These are phyloP conservation scores for Sugiyamaella pinicola DNA, from an alignment of 1,139 yeast species.

Conservation along the genomic window DNA sequence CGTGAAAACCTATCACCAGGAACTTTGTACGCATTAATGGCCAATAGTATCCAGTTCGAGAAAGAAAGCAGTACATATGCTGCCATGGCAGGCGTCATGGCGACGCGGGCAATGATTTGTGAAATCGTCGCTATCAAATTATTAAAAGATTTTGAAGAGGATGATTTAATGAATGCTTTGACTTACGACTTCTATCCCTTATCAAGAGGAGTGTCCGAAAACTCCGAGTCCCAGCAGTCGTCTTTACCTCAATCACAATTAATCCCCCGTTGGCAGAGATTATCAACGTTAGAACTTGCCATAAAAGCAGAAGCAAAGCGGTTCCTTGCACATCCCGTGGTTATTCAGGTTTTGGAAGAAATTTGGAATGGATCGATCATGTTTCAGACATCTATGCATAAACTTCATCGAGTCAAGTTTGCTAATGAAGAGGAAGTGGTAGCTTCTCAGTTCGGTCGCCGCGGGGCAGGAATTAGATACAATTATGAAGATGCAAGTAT, in stretches of 20 bases:
- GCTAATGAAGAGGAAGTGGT: slow-evolving; percentile 36
- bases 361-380: slow-evolving; percentile 57
- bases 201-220: slow-evolving; percentile 36
- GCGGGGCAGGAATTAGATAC: slow-evolving; percentile 45
- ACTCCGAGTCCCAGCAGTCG: slow-evolving; percentile 11
- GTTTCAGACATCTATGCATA: slow-evolving; percentile 46
- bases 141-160: slow-evolving; percentile 53
- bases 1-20: slow-evolving; percentile 38
- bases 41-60: slow-evolving; percentile 46
- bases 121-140: slow-evolving; percentile 58
- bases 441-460: slow-evolving; percentile 37
- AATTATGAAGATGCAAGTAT: slow-evolving; percentile 42
- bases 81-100: slow-evolving; percentile 52
- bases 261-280: slow-evolving; percentile 51
- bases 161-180: slow-evolving; percentile 48
- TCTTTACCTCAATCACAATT: slow-evolving; percentile 19
- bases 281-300: slow-evolving; percentile 58
- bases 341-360: slow-evolving; percentile 53
- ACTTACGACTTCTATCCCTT: slow-evolving; percentile 47
- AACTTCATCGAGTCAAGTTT: slow-evolving; percentile 41
- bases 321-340: slow-evolving; percentile 59
- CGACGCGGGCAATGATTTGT: slow-evolving; percentile 57
- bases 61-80: slow-evolving; percentile 55
- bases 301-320: slow-evolving; percentile 57
- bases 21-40: slow-evolving; percentile 43